Evolutionary conservation across 495 filamentous ascomycete species (phyloP), one percentile per base, ranked within the genome.

Genomic region (Delitschia confertaspora): DNA sequence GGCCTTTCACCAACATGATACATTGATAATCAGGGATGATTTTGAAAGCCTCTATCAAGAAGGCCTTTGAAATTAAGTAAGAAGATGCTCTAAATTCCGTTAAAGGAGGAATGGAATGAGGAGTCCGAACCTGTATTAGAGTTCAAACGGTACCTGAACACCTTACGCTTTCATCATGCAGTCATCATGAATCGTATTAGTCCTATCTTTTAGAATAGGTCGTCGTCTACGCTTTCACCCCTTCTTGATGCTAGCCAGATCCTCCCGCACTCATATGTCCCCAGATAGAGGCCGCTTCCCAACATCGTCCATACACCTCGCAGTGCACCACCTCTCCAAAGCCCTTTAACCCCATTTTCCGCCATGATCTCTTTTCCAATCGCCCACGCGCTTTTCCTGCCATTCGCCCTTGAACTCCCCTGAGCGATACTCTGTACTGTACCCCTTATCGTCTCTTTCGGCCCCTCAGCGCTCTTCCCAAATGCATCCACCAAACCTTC

Each of bases 231-330:
- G 16, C 53, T 44, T 29, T 61, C 48, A 30, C 60, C 60, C 33
- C 70, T 68, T 38, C 69, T 63, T 27, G 67, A 70, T 48, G 77
- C 78, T 29, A 93, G 65, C 68, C 77, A 86, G 25, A 79, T 64
- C 51, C 85, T 72, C 19, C 80, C 80, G 42, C 76, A 78, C 60
- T 95, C 86, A 64, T 94, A 94, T 14, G 82, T 77, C 13, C 86
- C 81, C 8, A 95, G 67, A 70, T 94, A 94, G 21, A 94, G 60
- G 6, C 88, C 85, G 51, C 82, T 77, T 5, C 85, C 82, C 10
- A 91, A 44, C 9, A 82, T 76, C 19, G 87, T 87, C 87, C 88
- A 94, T 2, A 71, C 70, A n/a, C 71, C 73, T 37, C 88, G 74
- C 51, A 94, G 65, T 8, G 66, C 63, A 1, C 80, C 85, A n/a